These are phyloP conservation scores for Colletotrichum agaves DNA, from an alignment of 2,329 filamentous ascomycete genomes.

Conservation along the genomic window DNA sequence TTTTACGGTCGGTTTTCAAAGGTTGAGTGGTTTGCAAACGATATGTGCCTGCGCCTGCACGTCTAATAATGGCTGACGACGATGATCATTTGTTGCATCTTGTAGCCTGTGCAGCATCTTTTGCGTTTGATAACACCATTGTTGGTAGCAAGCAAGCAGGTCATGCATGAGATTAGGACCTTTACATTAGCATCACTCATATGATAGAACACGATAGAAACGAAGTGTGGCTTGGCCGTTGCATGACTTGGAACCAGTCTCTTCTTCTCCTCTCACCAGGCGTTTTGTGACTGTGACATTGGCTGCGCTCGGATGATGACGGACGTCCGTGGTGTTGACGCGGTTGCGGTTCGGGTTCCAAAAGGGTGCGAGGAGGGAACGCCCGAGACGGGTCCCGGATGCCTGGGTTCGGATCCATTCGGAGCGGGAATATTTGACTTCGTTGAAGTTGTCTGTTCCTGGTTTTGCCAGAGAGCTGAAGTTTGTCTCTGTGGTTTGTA, in stretches of 20 bases:
- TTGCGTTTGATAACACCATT: too few relatives aligned
- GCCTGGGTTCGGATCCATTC: background rate
- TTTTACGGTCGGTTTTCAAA: background rate
- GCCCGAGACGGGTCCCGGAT: background rate
- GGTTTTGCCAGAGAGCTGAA: too few relatives aligned
- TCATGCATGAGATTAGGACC: background rate
- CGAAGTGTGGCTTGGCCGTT: background rate
- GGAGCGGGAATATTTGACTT: background rate
- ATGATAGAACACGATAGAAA: background rate
- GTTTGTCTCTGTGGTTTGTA: background rate
- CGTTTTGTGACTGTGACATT: background rate
- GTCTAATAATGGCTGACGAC: background rate
- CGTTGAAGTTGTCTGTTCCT: background rate
- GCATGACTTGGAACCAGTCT: background rate
- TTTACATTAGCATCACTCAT: background rate
- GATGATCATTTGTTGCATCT: background rate
- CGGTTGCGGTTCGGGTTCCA: background rate
- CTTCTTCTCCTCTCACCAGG: background rate
- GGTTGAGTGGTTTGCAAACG: background rate
- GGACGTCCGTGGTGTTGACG: slow-evolving; percentile 21
- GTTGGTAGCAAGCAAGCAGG: background rate
- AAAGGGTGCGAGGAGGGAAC: slow-evolving; percentile 10
- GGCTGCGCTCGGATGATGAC: slow-evolving; percentile 15
- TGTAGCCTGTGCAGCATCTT: background rate
- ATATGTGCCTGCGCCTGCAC: background rate